Base-by-base conservation (phyloP, 192 early-diverging fungal genomes). In the Entophlyctis luteolus region DNA sequence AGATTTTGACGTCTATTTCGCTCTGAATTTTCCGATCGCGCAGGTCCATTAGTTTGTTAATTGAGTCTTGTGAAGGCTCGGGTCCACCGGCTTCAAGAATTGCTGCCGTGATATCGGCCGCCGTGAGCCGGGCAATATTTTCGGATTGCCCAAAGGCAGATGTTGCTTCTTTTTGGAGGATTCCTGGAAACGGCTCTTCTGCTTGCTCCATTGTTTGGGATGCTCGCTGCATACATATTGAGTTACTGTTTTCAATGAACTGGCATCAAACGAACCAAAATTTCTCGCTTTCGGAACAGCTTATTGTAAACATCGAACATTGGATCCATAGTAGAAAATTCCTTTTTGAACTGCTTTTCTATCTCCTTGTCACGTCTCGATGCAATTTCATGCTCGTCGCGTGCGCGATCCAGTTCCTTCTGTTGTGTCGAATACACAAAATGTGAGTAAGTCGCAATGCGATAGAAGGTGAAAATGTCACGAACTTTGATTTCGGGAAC, bases 311-410 rank as follows among this genome's bases (percentile, higher is more conserved):
- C 42, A 2, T 86, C 85, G 50, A 76, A 81, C 37, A 53, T 42
- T 3, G 25, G 38, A 33, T 70, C 68, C 2, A 48, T 33, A 22
- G 71, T 70, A 12, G 66, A 53, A 50, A 86, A 86, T 55, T 86
- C 85, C 55, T 82, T 86, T 55, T 76, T 74, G 70, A 86, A 86
- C 20, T 48, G 42, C 55, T 76, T 75, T 14, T 86, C 85, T 27
- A 86, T 74, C 34, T 86, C 85, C 58, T 86, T 86, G 63, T 86
- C 85, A 28, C 71, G 55, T 50, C 74, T 75, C 1, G 75, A 27
- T 8, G 75, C 68, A 12, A 47, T 38, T 14, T 86, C 85, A 49
- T 86, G 75, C 39, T 84, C 84, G 32, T 86, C 85, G n/a, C 75
- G 38, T 35, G 35, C 57, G 18, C 67, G 48, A 36, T 86, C 85